Conservation (phyloP, 495 filamentous ascomycete genomes). For the Pyrenula aspistea region DNA sequence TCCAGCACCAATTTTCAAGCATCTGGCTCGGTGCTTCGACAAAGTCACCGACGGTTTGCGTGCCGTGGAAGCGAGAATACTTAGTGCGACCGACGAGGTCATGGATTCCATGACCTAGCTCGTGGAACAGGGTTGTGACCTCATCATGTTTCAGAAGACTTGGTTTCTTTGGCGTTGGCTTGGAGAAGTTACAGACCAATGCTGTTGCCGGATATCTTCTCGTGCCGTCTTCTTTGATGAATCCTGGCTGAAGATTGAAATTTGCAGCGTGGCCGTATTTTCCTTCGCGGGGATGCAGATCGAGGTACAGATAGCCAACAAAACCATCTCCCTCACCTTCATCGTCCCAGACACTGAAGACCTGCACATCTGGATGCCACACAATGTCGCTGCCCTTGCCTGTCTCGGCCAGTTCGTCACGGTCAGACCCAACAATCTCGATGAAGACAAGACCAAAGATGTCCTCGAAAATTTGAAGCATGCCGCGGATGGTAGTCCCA, state of each 20-base stretch:
- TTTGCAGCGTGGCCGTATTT: constrained; percentile 67
- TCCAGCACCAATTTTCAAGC: constrained; percentile 74
- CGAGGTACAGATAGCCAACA: constrained; percentile 60
- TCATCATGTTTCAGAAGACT: constrained; percentile 61
- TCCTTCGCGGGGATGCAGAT: constrained; percentile 52
- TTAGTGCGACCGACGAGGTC: constrained; percentile 52
- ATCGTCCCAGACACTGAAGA: constrained; percentile 63
- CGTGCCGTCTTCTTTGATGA: constrained; percentile 42
- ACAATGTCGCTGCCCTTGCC: constrained; percentile 53
- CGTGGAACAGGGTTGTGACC: constrained; percentile 62
- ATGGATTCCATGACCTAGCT: constrained; percentile 66
- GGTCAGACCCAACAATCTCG: constrained; percentile 54
- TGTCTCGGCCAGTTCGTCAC: constrained; percentile 38
- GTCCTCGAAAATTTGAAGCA: constrained; percentile 90
- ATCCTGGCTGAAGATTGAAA: constrained; percentile 65
- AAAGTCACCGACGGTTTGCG: constrained; percentile 60
- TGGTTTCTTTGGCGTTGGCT: constrained; percentile 57
- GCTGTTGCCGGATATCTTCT: constrained; percentile 58
- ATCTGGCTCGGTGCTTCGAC: constrained; percentile 64
- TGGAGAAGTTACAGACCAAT: constrained; percentile 61
- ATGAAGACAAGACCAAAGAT: constrained; percentile 89
- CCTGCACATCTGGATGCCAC: constrained; percentile 59
- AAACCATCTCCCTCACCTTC: constrained; percentile 52
- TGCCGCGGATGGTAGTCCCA: constrained; percentile 68
- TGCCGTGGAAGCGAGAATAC: constrained; percentile 64